Evolutionary conservation across 1,284 basidiomycete genomes (phyloP).

Genomic region (Mycosarcoma mackinlayi): DNA sequence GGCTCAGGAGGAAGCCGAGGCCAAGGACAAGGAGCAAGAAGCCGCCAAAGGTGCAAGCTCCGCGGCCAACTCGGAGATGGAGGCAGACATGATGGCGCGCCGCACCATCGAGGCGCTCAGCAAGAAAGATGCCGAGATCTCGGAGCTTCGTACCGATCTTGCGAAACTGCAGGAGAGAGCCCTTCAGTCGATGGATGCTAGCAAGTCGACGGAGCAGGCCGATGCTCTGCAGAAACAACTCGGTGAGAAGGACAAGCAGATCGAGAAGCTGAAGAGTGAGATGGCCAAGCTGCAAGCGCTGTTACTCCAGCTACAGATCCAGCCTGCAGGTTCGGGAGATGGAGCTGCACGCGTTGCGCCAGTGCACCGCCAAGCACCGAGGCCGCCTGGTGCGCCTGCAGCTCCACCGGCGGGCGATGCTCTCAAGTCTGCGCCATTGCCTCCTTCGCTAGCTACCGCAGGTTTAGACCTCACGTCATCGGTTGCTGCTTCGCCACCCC

Average conservation of each 20-base stretch:
- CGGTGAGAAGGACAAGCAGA: constrained; percentile 37
- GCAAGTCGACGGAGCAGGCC: constrained; percentile 22
- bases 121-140: constrained; percentile 79
- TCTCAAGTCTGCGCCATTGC: constrained; percentile 2
- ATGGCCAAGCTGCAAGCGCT: constrained; percentile 52
- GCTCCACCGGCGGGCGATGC: not conserved
- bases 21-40: constrained; percentile 34
- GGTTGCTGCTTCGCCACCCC: not conserved
- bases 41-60: constrained; percentile 6
- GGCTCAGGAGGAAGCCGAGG: constrained; percentile 61
- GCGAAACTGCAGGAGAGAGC: constrained; percentile 57
- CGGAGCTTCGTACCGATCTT: constrained; percentile 53
- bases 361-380: constrained; percentile 38
- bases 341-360: constrained; percentile 23
- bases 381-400: constrained; percentile 35
- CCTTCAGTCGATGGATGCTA: constrained; percentile 35
- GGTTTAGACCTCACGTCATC: not conserved
- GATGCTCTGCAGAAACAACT: constrained; percentile 18
- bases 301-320: constrained; percentile 46
- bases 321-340: constrained; percentile 28
- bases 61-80: constrained; percentile 62
- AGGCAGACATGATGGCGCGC: constrained; percentile 78
- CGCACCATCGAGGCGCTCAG: constrained; percentile 78
- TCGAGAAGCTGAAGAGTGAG: constrained; percentile 32
- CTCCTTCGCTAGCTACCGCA: constrained; percentile 1